A percentile compares a stretch with the other conserved stretches of the same genome.
These are phyloP conservation scores for Cochlearia excelsa DNA, from an alignment of 345 rosid genomes.

Conservation along the genomic window DNA sequence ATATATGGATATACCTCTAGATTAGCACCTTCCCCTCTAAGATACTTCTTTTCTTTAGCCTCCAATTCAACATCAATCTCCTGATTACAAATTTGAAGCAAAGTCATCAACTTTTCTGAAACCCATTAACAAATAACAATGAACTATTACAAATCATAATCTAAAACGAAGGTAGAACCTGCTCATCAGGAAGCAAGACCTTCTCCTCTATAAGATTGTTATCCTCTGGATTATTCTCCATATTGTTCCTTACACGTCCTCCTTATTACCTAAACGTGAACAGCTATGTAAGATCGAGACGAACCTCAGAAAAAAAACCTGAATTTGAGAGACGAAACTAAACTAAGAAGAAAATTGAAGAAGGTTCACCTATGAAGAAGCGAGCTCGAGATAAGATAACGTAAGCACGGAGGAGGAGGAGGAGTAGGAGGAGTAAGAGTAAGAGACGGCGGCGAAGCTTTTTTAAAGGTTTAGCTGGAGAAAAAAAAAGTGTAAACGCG, in stretches of 20 bases:
- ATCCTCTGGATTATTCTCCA: conserved; percentile 42
- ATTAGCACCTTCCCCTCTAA: conserved; percentile 71
- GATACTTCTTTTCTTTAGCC: conserved; percentile 53
- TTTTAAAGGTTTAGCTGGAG: too few relatives aligned
- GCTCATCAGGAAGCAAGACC: conserved; percentile 42
- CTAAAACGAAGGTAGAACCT: conserved; percentile 27
- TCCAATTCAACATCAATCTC: conserved; percentile 55
- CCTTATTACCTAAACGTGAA: too few relatives aligned
- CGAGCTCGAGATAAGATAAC: too few relatives aligned
- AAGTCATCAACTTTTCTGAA: conserved; percentile 7
- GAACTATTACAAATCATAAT: too few relatives aligned
- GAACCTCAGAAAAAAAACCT: too few relatives aligned
- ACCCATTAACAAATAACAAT: conserved; percentile 3
- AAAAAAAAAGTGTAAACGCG: conserved; percentile 1
- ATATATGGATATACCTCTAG: conserved; percentile 51
- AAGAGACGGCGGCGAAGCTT: too few relatives aligned
- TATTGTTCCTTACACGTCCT: conserved; percentile 20
- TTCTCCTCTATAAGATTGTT: conserved; percentile 23
- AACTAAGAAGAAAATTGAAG: too few relatives aligned
- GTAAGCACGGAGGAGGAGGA: too few relatives aligned
- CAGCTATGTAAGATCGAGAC: too few relatives aligned
- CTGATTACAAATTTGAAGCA: conserved; percentile 36
- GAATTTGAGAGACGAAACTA: too few relatives aligned
- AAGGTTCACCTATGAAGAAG: too few relatives aligned
- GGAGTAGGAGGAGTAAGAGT: neutral